Conservation (phyloP, 176 grass and related monocot species). For the Ampelocalamus luodianensis region DNA sequence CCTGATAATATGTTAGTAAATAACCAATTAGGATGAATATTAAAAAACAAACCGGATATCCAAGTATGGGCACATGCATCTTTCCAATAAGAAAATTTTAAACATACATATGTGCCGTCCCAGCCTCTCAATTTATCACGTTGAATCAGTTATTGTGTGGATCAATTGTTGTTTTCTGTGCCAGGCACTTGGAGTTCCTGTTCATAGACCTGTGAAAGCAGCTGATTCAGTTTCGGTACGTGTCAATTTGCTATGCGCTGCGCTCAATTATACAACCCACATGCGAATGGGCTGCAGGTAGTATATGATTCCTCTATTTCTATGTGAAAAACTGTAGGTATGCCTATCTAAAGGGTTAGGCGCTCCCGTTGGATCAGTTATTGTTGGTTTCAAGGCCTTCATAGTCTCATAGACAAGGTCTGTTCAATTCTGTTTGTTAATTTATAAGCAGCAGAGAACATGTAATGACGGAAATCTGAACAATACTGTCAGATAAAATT, state of each 20-base stretch:
- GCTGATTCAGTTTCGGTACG: conserved; percentile 95
- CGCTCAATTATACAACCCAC: background rate
- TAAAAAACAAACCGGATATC: background rate
- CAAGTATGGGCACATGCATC: background rate
- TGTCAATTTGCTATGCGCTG: background rate
- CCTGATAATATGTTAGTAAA: background rate
- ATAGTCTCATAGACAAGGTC: conserved; percentile 70
- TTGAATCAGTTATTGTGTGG: background rate
- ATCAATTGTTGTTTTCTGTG: background rate
- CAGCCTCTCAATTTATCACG: background rate
- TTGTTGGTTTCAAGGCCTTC: conserved; percentile 77
- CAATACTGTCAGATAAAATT: conserved; percentile 59
- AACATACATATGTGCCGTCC: background rate
- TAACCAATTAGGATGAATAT: background rate
- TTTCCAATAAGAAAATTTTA: background rate
- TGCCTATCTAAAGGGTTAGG: conserved; percentile 96
- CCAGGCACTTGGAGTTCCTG: conserved; percentile 86
- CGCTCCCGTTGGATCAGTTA: conserved; percentile 86
- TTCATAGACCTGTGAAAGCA: conserved; percentile 76
- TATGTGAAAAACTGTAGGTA: conserved; percentile 53
- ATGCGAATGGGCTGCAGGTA: background rate
- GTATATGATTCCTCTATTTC: conserved; percentile 1
- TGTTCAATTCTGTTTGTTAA: background rate
- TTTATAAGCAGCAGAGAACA: background rate
- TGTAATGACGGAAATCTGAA: background rate